Evolutionary conservation across 225 moss, liverwort and hornwort species (phyloP), one percentile per base, ranked within the genome.

Genomic region (Straminergon stramineum): DNA sequence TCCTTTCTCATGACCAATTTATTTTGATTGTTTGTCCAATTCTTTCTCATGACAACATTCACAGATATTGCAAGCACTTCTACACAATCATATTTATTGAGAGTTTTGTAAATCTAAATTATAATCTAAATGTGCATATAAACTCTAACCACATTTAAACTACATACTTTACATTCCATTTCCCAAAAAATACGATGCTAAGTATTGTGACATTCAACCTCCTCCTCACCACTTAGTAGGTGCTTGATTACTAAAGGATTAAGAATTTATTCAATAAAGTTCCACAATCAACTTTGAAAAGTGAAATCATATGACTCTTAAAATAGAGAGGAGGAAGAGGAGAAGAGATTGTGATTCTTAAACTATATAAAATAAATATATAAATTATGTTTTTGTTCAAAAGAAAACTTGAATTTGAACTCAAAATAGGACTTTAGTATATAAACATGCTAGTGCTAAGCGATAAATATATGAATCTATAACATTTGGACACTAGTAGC

Each of bases 161-260:
- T 41, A 43, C 6, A 17, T 8, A 26, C 9, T 43, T 73, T 16
- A 28, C 3, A 74, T 45, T 45, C 14, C 17, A 74, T 45, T 45
- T 45, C 2, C 1, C 30, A 45, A 74, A 0, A 0, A 45, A 74
- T 30, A 28, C 30, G 27, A 45, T 45, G 17, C 17, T 45, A 48
- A 48, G 48, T 6, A 45, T 0, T 1, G 2, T 28, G 11, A 45
- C 45, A 74, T 30, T 17, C 6, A 43, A 73, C 28, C 43, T 30
- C 30, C 3, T 5, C 10, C 5, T 16, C 1, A 16, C 3, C 17
- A 45, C 0, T 28, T 43, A 43, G 17, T 10, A 0, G 27, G 9
- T 43, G 26, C 7, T 71, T 26, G 26, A 5, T 71, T 71, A 43
- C 0, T 26, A 27, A 27, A 26, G 1, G 20, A 1, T 43, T 41